phyloP scores from a whole-genome alignment of 805 yeast genomes.

The Yarrowia sp. region DNA sequence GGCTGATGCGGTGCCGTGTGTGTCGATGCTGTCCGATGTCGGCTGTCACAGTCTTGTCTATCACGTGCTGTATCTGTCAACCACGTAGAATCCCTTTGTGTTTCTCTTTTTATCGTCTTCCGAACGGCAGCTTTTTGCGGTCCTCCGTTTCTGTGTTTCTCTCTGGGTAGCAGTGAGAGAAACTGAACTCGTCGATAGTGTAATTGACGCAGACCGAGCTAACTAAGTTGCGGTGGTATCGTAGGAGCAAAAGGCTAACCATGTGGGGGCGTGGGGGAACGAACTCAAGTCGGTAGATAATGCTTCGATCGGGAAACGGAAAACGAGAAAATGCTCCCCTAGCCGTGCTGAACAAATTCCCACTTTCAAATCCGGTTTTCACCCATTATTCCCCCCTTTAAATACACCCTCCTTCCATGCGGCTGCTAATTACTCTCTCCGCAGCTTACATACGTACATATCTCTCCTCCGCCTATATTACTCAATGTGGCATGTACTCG shows the following conservation, averaged over 20 bases:
- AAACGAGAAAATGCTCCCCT: too few species aligned
- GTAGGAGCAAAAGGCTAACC: neutral
- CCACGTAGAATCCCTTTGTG: too few species aligned
- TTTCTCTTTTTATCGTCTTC: too few species aligned
- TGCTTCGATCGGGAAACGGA: neutral
- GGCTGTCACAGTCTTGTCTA: too few species aligned
- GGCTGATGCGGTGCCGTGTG: too few species aligned
- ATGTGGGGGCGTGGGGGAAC: neutral
- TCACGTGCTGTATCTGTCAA: too few species aligned
- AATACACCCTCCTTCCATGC: neutral
- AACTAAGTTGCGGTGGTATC: conserved; percentile 22
- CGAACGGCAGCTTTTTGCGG: too few species aligned
- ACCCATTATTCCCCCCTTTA: neutral
- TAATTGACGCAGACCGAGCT: neutral
- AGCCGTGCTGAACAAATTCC: neutral
- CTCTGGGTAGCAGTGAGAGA: too few species aligned
- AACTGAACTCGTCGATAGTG: neutral
- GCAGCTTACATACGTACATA: neutral
- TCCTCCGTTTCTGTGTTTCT: neutral
- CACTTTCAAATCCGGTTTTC: neutral
- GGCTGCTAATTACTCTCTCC: neutral
- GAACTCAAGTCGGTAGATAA: too few species aligned
- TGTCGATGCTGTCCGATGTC: too few species aligned
- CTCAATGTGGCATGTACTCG: neutral
- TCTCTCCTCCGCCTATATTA: neutral